Evolutionary conservation across 768 basidiomycete genomes (phyloP), one percentile per base, ranked within the genome.

Genomic region (Tubosaeta sp.): DNA sequence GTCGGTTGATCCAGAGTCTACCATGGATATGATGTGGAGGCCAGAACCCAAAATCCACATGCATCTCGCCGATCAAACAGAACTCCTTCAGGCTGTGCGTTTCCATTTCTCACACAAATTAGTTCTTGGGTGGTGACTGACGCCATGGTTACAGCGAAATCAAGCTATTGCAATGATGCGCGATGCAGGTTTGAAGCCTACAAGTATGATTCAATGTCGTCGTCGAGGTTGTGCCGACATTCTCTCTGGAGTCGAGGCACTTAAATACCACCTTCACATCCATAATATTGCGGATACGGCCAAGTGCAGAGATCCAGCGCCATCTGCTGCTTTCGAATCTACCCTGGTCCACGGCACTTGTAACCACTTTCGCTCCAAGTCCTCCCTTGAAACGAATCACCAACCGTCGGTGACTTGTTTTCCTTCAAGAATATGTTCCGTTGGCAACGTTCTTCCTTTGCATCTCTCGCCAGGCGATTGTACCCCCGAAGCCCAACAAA

Each of bases 241-340:
- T 8, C 59, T 82, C 19, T 62, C 65, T 6, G 67, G 70, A 46
- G 69, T 74, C 49, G 72, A 72, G 55, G 74, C 76, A 17, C 70
- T 82, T 45, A 74, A 74, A 57, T 78, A 71, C 59, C 81, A 82
- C 58, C 63, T 82, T 19, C 79, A 83, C 56, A 78, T 82, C 44
- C 82, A 82, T 62, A 76, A 80, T 56, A 74, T 82, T 31, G 69
- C 73, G 31, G 76, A 79, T 48, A 26, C 11, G 7, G 35, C 43
- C 14, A 19, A 13, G 48, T 16, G 31, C 29, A n/a, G 17, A 12
- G 26, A 43, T 46, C 1, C n/a, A 26, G 10, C 31, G 4, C 7
- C 38, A 41, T 45, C 41, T n/a, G 1, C 32, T 46, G 22, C 44
- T 2, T 33, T 22, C 31, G 48, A 48, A 33, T 33, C 38, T 27